Evolutionary conservation across 2,329 filamentous ascomycete genomes (phyloP).

Genomic region (Trichoderma brevicompactum): DNA sequence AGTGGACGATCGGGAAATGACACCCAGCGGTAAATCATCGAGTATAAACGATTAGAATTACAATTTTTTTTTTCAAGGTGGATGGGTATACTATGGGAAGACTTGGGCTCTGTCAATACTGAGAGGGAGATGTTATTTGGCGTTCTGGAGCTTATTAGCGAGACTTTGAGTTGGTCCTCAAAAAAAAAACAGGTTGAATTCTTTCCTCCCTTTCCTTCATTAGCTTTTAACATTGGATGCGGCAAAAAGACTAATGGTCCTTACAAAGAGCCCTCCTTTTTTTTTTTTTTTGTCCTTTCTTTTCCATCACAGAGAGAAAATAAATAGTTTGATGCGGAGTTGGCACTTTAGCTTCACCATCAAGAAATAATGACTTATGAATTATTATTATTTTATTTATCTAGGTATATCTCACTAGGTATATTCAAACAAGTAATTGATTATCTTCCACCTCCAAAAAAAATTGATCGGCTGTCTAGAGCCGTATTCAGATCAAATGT

Average conservation of each 20-base stretch:
- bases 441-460: no score
- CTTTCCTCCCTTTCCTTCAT: not conserved
- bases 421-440: not conserved
- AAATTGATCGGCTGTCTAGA: not conserved
- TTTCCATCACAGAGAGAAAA: not conserved
- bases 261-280: not conserved
- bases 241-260: not conserved
- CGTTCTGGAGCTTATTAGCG: conserved; percentile 6
- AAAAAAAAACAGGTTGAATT: conserved; percentile 2
- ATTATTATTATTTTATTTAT: not conserved
- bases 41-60: not conserved
- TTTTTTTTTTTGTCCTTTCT: not conserved
- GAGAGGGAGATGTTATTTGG: not conserved
- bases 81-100: not conserved
- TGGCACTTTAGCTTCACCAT: not conserved
- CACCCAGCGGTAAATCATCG: conserved; percentile 2
- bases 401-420: not conserved
- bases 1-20: conserved; percentile 44
- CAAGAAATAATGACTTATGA: conserved; percentile 20
- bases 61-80: not conserved
- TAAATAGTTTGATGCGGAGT: conserved; percentile 4
- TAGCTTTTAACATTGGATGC: not conserved
- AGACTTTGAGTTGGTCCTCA: not conserved
- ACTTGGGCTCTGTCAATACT: not conserved
- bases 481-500: not conserved